These are phyloP conservation scores for Pythium phragmiticola DNA, from an alignment of 352 stramenopile species.

Conservation along the genomic window DNA sequence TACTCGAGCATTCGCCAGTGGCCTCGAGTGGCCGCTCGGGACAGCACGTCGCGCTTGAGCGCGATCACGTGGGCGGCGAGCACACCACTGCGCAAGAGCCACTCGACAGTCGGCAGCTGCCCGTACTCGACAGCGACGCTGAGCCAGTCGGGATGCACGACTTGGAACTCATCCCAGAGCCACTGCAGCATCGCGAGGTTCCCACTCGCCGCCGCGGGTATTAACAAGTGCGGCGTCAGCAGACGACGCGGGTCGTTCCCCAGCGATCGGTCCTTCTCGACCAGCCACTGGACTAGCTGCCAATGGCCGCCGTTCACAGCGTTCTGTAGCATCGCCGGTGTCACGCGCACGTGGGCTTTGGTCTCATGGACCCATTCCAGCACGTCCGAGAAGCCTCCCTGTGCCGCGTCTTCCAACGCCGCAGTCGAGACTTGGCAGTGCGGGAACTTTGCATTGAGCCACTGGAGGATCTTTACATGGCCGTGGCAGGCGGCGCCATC, in stretches of 20 bases:
- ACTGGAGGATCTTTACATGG: conserved; percentile 3
- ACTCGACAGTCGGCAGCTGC: neutral
- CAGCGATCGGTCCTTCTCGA: neutral
- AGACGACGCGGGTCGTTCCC: conserved; percentile 1
- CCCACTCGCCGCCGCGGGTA: neutral
- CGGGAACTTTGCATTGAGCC: conserved; percentile 5
- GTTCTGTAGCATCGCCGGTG: conserved; percentile 1
- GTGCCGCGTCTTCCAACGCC: neutral
- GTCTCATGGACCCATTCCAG: conserved; percentile 15
- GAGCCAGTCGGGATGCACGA: neutral
- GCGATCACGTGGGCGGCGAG: neutral
- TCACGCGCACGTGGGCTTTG: neutral
- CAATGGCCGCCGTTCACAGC: conserved; percentile 2
- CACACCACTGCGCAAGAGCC: neutral
- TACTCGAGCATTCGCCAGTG: conserved; percentile 9
- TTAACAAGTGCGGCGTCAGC: neutral
- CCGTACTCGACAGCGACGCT: neutral
- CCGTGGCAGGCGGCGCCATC: neutral
- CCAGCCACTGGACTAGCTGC: conserved; percentile 9
- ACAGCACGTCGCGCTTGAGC: neutral
- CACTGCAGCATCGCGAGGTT: conserved; percentile 10
- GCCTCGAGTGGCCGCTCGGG: neutral
- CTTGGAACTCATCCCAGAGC: conserved; percentile 3
- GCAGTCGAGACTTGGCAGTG: neutral
- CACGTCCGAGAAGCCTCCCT: neutral